phyloP scores from a whole-genome alignment of 331 rosid species.

The Rhamnella rubrinervis region DNA sequence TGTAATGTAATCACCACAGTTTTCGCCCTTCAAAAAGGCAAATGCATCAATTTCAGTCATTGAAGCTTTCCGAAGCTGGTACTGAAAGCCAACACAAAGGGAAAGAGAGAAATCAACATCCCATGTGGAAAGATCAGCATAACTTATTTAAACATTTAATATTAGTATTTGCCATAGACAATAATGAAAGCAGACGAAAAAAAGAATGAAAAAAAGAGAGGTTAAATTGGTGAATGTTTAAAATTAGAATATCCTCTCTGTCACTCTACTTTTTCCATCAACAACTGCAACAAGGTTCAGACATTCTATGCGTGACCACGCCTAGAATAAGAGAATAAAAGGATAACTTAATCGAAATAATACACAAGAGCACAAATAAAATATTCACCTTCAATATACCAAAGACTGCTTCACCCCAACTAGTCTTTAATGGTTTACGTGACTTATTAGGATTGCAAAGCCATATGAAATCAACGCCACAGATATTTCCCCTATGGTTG shows the following conservation, averaged over 20 bases:
- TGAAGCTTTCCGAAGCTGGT: conserved; percentile 66
- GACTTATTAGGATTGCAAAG: conserved; percentile 83
- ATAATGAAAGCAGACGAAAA: neutral
- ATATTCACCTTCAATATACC: conserved; percentile 65
- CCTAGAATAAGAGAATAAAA: neutral
- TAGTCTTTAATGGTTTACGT: conserved; percentile 69
- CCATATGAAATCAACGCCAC: conserved; percentile 97
- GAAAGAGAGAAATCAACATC: conserved; percentile 2
- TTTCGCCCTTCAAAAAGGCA: conserved; percentile 69
- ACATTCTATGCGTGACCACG: neutral
- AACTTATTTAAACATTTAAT: conserved; percentile 7
- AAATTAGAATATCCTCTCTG: neutral
- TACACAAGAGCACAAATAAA: neutral
- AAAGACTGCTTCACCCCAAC: conserved; percentile 94
- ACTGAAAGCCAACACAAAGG: conserved; percentile 36
- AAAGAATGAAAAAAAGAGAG: neutral
- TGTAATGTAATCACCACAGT: conserved; percentile 49
- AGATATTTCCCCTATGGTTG: conserved; percentile 91
- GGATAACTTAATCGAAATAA: neutral
- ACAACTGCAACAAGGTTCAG: neutral
- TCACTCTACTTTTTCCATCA: conserved; percentile 8
- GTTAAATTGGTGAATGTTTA: neutral
- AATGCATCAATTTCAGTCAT: conserved; percentile 76
- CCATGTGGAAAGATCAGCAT: neutral
- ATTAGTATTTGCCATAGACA: neutral